These are phyloP conservation scores for Coleophoma cylindrospora DNA, from an alignment of 2,329 filamentous ascomycete species.

Conservation along the genomic window DNA sequence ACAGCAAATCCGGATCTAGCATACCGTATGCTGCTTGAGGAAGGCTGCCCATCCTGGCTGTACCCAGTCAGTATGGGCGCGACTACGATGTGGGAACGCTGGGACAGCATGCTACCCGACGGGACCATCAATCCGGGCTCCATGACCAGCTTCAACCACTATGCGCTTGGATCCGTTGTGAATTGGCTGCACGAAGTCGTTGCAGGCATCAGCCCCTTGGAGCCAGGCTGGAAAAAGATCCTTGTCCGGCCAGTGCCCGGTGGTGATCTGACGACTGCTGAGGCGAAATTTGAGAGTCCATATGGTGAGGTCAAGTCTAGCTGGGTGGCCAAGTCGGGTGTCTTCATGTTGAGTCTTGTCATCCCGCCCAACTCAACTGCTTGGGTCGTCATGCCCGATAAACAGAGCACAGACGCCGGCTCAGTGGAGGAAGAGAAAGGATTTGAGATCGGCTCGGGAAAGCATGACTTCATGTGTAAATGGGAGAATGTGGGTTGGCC, in stretches of 20 bases:
- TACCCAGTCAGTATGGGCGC: constrained; percentile 30
- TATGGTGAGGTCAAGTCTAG: constrained; percentile 15
- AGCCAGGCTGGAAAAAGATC: constrained; percentile 21
- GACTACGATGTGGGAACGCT: constrained; percentile 33
- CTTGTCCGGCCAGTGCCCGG: constrained; percentile 21
- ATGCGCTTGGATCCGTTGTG: constrained; percentile 23
- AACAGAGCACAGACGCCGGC: background rate
- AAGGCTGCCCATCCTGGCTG: constrained; percentile 28
- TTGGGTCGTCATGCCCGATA: constrained; percentile 2
- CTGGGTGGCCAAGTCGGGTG: background rate
- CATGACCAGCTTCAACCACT: constrained; percentile 33
- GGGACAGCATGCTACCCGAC: constrained; percentile 29
- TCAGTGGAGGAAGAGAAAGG: background rate
- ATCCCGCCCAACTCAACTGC: constrained; percentile 6
- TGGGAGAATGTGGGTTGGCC: background rate
- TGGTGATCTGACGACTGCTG: constrained; percentile 18
- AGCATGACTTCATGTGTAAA: constrained; percentile 2
- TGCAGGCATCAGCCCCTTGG: constrained; percentile 21
- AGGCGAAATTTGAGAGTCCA: constrained; percentile 17
- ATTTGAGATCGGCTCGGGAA: constrained; percentile 2
- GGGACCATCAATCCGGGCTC: constrained; percentile 27
- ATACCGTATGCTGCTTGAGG: constrained; percentile 31
- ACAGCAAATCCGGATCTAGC: constrained; percentile 5
- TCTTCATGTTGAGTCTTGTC: constrained; percentile 1
- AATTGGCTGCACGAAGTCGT: constrained; percentile 14